Conservation (phyloP, 139 green algal species). For the Edaphochlamys debaryana region DNA sequence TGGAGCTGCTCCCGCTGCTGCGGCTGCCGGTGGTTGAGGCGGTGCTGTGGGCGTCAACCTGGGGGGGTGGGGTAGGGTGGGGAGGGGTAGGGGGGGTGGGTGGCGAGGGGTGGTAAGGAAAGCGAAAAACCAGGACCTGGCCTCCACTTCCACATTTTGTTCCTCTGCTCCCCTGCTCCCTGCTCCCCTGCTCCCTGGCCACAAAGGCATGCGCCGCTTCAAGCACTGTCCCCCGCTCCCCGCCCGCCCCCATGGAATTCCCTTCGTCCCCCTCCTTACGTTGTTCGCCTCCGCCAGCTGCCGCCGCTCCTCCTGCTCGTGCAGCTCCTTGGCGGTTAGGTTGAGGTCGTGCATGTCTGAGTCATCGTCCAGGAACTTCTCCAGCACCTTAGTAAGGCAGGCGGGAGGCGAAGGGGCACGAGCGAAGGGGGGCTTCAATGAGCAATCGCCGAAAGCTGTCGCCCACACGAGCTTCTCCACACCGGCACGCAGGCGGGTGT, state of each 20-base stretch:
- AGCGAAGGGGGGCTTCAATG: background rate
- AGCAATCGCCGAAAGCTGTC: too few species aligned
- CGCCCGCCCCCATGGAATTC: too few species aligned
- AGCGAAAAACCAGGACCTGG: too few species aligned
- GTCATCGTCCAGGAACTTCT: conserved; percentile 78
- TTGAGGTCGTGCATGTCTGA: conserved; percentile 73
- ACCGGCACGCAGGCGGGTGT: too few species aligned
- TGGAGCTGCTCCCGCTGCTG: conserved; percentile 25
- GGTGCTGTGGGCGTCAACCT: conserved; percentile 16
- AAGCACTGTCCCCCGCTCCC: background rate
- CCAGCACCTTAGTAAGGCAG: conserved; percentile 56
- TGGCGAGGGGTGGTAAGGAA: too few species aligned
- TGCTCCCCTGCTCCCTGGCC: too few species aligned
- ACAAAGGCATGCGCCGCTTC: too few species aligned
- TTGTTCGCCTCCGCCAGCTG: conserved; percentile 3
- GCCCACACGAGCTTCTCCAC: too few species aligned
- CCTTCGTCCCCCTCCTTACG: background rate
- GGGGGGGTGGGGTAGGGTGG: too few species aligned
- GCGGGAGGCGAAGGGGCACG: background rate
- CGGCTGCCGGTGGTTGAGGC: conserved; percentile 32
- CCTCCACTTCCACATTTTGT: too few species aligned
- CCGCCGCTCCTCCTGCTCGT: conserved; percentile 47
- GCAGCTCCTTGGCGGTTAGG: conserved; percentile 61
- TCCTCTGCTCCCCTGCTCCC: too few species aligned
- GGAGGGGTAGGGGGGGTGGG: too few species aligned